A percentile compares a stretch with the other conserved stretches of the same genome.
Evolutionary conservation across 805 yeast species (phyloP).

Genomic region (Sugiyamaella smithiae): DNA sequence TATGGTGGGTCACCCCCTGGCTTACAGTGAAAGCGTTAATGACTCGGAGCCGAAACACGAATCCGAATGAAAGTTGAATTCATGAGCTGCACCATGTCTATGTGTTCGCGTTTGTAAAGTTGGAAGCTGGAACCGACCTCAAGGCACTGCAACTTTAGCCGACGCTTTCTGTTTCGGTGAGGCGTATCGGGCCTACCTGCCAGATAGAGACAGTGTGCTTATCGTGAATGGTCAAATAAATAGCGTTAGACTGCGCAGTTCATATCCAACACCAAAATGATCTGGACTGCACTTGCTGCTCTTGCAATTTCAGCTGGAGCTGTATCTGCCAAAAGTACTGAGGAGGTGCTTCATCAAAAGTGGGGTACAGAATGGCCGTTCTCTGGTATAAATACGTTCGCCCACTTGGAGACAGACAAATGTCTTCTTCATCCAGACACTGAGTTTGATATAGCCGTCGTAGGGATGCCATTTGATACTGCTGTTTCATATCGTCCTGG

Average conservation of each 20-base stretch:
- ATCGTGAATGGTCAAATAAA: neutral
- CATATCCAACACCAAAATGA: neutral
- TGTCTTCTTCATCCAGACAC: slow-evolving; percentile 51
- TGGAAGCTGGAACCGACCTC: too few species aligned
- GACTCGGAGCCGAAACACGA: too few species aligned
- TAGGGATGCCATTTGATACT: slow-evolving; percentile 84
- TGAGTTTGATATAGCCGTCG: slow-evolving; percentile 63
- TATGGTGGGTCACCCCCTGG: too few species aligned
- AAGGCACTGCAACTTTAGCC: slow-evolving; percentile 1
- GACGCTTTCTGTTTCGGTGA: slow-evolving; percentile 1
- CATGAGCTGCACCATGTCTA: too few species aligned
- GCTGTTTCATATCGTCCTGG: slow-evolving; percentile 78
- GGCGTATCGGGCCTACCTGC: neutral
- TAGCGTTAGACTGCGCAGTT: neutral
- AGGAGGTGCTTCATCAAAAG: slow-evolving; percentile 43
- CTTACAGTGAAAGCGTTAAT: too few species aligned
- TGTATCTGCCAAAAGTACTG: neutral
- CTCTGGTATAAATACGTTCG: slow-evolving; percentile 50
- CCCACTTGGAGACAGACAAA: slow-evolving; percentile 60
- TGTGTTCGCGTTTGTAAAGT: too few species aligned
- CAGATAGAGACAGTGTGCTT: neutral
- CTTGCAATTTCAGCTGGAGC: neutral
- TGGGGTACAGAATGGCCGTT: slow-evolving; percentile 77
- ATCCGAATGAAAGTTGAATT: too few species aligned
- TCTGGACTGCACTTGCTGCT: neutral